phyloP scores from a whole-genome alignment of 306 rosid genomes.

The Hippophae rhamnoides region DNA sequence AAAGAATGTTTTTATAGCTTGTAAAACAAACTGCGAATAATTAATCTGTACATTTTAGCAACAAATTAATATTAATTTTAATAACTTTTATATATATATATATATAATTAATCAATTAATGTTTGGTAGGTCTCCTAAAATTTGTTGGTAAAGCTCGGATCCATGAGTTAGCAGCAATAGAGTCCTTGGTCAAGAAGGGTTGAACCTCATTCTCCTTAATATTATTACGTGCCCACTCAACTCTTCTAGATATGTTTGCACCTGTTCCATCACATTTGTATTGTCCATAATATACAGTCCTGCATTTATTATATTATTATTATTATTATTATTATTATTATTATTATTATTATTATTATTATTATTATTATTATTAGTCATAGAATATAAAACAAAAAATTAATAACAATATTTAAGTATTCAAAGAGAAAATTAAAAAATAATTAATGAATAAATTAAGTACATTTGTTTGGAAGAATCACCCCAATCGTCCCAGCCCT shows the following conservation, averaged over 20 bases:
- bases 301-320: background rate
- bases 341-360: no score
- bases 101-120: no score
- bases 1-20: no score
- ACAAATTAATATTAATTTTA: no score
- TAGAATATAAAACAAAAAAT: background rate
- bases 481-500: constrained; percentile 59
- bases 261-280: constrained; percentile 39
- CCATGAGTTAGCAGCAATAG: constrained; percentile 30
- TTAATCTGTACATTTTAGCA: no score
- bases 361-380: background rate
- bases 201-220: constrained; percentile 28
- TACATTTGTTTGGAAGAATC: constrained; percentile 30
- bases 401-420: background rate
- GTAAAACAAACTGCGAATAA: no score
- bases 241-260: constrained; percentile 30
- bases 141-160: constrained; percentile 21
- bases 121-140: constrained; percentile 21
- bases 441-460: background rate
- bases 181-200: constrained; percentile 35
- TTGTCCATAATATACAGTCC: constrained; percentile 37
- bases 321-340: no score
- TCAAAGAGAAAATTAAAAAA: no score
- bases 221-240: constrained; percentile 25
- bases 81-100: no score